A percentile compares a stretch with the other conserved stretches of the same genome.
phyloP scores from a whole-genome alignment of 2,329 filamentous ascomycete species.

The Talaromyces piceae region DNA sequence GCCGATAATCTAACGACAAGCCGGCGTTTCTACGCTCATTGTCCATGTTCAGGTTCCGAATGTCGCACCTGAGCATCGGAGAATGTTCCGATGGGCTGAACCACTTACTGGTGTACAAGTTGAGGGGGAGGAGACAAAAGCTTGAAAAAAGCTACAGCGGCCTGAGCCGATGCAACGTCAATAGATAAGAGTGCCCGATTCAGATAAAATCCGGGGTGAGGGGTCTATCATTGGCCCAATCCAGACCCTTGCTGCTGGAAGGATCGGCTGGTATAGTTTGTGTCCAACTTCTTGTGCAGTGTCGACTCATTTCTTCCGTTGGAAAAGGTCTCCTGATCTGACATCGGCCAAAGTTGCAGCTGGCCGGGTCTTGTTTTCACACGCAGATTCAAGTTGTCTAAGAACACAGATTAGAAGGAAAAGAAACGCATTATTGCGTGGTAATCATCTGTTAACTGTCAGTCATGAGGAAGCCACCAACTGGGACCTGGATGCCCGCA shows the following conservation, averaged over 20 bases:
- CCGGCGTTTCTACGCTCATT: neutral
- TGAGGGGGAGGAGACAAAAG: neutral
- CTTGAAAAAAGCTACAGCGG: neutral
- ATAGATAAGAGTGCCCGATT: neutral
- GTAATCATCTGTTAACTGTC: neutral
- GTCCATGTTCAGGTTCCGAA: neutral
- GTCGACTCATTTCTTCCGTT: neutral
- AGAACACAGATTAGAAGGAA: neutral
- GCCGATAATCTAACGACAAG: neutral
- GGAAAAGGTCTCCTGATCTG: neutral
- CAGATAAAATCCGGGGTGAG: neutral
- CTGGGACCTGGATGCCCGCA: constrained; percentile 43
- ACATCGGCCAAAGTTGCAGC: neutral
- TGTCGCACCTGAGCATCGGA: neutral
- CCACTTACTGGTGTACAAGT: neutral
- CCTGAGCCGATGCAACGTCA: constrained; percentile 8
- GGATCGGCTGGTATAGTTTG: neutral
- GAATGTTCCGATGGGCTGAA: neutral
- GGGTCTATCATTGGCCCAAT: neutral
- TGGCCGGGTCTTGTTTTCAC: neutral
- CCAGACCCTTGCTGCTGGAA: neutral
- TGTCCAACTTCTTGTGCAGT: neutral
- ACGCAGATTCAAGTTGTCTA: neutral
- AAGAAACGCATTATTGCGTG: neutral
- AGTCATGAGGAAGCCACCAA: constrained; percentile 25